A percentile compares a stretch with the other conserved stretches of the same genome.
Evolutionary conservation across 495 filamentous ascomycete species (phyloP).

Genomic region (Penicillium egyptiacum): DNA sequence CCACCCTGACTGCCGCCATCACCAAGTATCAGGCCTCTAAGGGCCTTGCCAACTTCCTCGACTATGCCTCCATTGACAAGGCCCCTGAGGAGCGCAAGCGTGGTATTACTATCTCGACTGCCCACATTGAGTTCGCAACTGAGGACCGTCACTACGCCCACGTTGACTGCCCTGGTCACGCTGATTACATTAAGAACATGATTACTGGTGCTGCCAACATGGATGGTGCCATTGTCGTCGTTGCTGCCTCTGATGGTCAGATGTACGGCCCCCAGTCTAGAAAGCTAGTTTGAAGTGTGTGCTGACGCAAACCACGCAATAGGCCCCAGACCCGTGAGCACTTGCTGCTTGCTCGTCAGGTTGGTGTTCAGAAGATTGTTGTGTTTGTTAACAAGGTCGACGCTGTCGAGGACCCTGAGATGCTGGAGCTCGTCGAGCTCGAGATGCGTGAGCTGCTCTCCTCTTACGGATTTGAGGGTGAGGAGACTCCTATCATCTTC

Average conservation of each 20-base stretch:
- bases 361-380: constrained; percentile 95
- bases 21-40: constrained; percentile 95
- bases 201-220: constrained; percentile 96
- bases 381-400: constrained; percentile 99
- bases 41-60: constrained; percentile 88
- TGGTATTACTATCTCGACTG: constrained; percentile 98
- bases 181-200: constrained; percentile 99
- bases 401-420: constrained; percentile 92
- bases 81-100: constrained; percentile 98
- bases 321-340: constrained; percentile 98
- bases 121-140: constrained; percentile 97
- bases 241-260: constrained; percentile 97
- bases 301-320: constrained; percentile 26
- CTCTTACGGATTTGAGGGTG: constrained; percentile 94
- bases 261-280: constrained; percentile 57
- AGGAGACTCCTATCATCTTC: constrained; percentile 93
- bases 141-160: constrained; percentile 93
- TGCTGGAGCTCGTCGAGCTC: constrained; percentile 99
- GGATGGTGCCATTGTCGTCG: constrained; percentile 98
- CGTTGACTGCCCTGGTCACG: constrained; percentile 99
- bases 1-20: constrained; percentile 95
- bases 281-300: neutral
- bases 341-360: constrained; percentile 94
- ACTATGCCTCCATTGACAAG: constrained; percentile 98
- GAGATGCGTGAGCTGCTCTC: constrained; percentile 97